Base-by-base conservation (phyloP, 2,329 filamentous ascomycete genomes). In the Talaromyces sp. region DNA sequence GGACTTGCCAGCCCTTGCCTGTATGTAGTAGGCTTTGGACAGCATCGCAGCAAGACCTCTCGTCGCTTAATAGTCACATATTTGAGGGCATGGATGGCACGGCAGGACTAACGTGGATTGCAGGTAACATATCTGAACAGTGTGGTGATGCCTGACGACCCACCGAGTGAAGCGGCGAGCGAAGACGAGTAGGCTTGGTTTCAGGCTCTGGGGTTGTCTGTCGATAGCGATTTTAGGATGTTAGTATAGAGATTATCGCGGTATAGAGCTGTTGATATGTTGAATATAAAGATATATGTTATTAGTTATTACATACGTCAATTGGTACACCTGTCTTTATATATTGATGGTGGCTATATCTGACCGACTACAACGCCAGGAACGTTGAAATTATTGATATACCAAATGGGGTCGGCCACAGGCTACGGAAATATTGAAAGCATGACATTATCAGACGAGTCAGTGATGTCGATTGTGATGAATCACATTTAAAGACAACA, bases 41-140 rank as follows among this genome's bases (percentile, higher is more conserved):
- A 36, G 27, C 54, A 39, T 56, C 36, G 54, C 54, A 39, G 54
- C 49, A 53, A 47, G 17, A 15, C 7, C 17, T 8, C 36, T n/a
- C 17, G 17, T 39, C 17, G 7, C 36, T 39, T n/a, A n/a, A 17
- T 39, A 39, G 15, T 39, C 36, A 39, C 36, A 39, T n/a, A 7
- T 39, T 39, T n/a, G 10, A 33, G 36, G 36, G 33, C 13, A 13
- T 36, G 17, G 19, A 22, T 9, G 19, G 42, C 15, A 19, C n/a
- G 19, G 22, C 8, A 11, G 22, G 19, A 47, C 44, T 47, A 9
- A 47, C 44, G 22, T 47, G 22, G n/a, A 47, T 47, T 57, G 54
- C 67, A 91, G 88, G 80, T 92, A 58, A 85, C 86, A 32, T 90
- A 89, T 73, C 73, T 92, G 63, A 92, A 92, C 69, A 84, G 81